Percentiles rank a stretch among this genome's conserved stretches.
phyloP scores from a whole-genome alignment of 2,329 filamentous ascomycete species.

The Delphinella strobiligena region DNA sequence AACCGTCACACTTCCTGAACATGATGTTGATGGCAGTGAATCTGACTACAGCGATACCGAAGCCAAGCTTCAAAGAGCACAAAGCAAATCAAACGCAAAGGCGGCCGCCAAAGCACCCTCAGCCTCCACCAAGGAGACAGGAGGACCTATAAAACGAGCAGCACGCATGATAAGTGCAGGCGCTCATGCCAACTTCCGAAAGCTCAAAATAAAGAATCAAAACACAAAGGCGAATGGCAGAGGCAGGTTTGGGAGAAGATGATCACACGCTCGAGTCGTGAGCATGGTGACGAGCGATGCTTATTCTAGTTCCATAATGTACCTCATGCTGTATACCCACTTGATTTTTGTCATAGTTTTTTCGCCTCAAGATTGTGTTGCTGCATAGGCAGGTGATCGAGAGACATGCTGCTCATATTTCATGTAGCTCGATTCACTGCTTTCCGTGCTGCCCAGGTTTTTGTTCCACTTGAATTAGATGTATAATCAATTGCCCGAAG shows the following conservation, averaged over 20 bases:
- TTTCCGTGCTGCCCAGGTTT: no score
- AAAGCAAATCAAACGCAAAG: constrained; percentile 4
- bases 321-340: no score
- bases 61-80: constrained; percentile 2
- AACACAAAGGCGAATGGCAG: constrained; percentile 30
- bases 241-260: constrained; percentile 24
- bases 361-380: no score
- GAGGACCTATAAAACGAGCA: constrained; percentile 21
- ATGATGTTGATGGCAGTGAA: constrained; percentile 3
- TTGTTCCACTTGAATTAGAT: no score
- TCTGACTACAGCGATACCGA: constrained; percentile 7
- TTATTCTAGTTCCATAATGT: no score
- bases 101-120: constrained; percentile 13
- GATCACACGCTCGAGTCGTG: no score
- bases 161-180: constrained; percentile 33
- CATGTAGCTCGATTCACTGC: no score
- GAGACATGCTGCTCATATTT: no score
- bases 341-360: no score
- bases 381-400: no score
- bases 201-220: constrained; percentile 40
- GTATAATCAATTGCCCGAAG: no score
- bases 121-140: constrained; percentile 7
- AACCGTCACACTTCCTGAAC: neutral
- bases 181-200: constrained; percentile 36
- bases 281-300: no score